Conservation (phyloP, 805 yeast genomes). For the Saturnispora gosingensis region DNA sequence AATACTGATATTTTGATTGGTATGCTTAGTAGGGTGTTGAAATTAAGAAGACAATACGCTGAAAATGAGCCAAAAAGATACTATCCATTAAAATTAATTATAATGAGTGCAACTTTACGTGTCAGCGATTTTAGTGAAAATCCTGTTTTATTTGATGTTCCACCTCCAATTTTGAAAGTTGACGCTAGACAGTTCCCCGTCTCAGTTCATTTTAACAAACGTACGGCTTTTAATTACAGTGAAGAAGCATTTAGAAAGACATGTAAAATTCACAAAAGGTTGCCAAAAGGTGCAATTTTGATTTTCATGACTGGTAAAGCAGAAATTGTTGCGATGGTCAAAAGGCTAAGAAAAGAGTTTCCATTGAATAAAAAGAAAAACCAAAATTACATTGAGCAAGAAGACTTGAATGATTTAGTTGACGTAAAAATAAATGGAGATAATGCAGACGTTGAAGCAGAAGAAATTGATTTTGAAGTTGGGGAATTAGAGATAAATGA, state of each 20-base stretch:
- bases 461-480: conserved; percentile 65
- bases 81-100: conserved; percentile 68
- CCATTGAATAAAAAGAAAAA: conserved; percentile 36
- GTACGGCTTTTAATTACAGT: conserved; percentile 67
- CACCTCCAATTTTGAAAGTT: conserved; percentile 85
- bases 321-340: conserved; percentile 74
- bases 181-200: conserved; percentile 95
- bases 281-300: conserved; percentile 92
- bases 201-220: conserved; percentile 76
- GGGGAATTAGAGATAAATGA: conserved; percentile 31
- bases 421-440: conserved; percentile 45
- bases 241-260: conserved; percentile 83
- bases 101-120: conserved; percentile 96
- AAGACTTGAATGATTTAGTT: conserved; percentile 27
- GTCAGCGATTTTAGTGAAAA: conserved; percentile 92
- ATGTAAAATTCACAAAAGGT: conserved; percentile 70
- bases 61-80: conserved; percentile 35
- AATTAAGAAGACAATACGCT: conserved; percentile 52
- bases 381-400: conserved; percentile 10
- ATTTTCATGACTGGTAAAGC: conserved; percentile 91
- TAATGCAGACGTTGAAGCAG: conserved; percentile 70
- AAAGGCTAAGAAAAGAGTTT: conserved; percentile 56
- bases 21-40: conserved; percentile 79
- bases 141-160: conserved; percentile 46
- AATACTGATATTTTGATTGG: conserved; percentile 96